Evolutionary conservation across 1,139 yeast genomes (phyloP), one percentile per base, ranked within the genome.

Genomic region (Blastobotrys raffinosifermentans): DNA sequence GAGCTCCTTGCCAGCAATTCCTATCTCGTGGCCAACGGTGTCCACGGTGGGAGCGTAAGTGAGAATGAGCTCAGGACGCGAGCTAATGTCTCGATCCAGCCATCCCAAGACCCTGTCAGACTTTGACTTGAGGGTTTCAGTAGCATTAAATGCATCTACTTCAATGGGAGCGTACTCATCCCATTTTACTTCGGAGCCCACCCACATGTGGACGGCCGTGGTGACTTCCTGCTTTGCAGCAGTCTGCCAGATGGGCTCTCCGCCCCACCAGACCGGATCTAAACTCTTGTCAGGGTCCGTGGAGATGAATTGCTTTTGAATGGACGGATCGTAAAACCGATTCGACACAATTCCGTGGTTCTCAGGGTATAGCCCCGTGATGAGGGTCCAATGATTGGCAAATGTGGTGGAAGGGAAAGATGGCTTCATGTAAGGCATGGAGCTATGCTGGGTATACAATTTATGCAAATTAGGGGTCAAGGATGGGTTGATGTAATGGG

Each of bases 141-240:
- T 61, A 2, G 75, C 77, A 51, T 85, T 78, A 60, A 71, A 87
- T 41, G 63, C 61, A 50, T 81, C 91, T 25, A 76, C 75, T 36
- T 67, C 70, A 40, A 65, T 48, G 3, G 81, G 82, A 36, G 38
- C 46, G 18, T 41, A 53, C 25, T 41, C 47, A 35, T 17, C 49
- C 65, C 67, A 75, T 67, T 37, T 71, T 3, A 80, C 93, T 51
- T 85, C 94, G 44, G 87, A 78, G 1, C 96, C 95, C 0, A 96
- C 96, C 94, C 94, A 87, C 95, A 87, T 86, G 57, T 87, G 95
- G n/a, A 85, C 80, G 0, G 93, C 94, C 2, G 82, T 66, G 10
- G 66, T 66, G 4, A 83, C 72, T 1, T 77, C 80, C 44, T 81
- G 83, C n/a, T 58, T 58, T 18, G 66, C 66, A 0, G 93, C 87